Base-by-base conservation (phyloP, 371 early-diverging fungal species). In the Mucor racemosus region DNA sequence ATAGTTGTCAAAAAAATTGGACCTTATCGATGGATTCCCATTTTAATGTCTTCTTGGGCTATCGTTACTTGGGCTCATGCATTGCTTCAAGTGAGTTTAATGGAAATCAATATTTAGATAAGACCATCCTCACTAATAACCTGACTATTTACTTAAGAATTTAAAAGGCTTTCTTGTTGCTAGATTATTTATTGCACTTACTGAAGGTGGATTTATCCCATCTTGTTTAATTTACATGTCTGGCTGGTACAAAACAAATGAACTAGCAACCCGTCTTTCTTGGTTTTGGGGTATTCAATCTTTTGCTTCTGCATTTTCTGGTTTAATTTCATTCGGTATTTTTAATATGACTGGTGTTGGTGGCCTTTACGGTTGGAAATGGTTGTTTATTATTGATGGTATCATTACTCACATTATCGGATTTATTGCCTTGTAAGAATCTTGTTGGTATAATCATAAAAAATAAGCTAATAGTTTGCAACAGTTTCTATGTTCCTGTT, bases 31-130 rank as follows among this genome's bases (percentile, higher is more conserved):
- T 85, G 84, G 79, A 85, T 88, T 42, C 88, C 88, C 0, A 72
- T 85, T 42, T 65, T 90, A 26, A 88, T 90, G 88, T 71, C 66
- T 26, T 48, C 82, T 26, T 90, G 90, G 90, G 90, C 86, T 14
- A 55, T 84, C 11, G 78, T 82, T 0, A 86, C 86, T 0, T 85
- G 84, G 68, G 72, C 75, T 6, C 84, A 76, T 50, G 68, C 67
- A 15, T 58, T 77, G 33, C 50, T 75, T 15, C 66, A 71, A 48
- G 78, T 73, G 26, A 1, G 26, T 26, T 26, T 68, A 55, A 70
- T 60, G 38, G 35, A 10, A 9, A 38, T 15, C 21, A 53, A 15
- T 46, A 3, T 17, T 19, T 17, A 5, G n/a, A 4, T 14, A n/a
- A n/a, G 15, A 7, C 15, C 6, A 42, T 42, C 1, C n/a, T 17